A percentile compares a stretch with the other conserved stretches of the same genome.
Conservation (phyloP, 257 asterid species). For the Striga asiatica region DNA sequence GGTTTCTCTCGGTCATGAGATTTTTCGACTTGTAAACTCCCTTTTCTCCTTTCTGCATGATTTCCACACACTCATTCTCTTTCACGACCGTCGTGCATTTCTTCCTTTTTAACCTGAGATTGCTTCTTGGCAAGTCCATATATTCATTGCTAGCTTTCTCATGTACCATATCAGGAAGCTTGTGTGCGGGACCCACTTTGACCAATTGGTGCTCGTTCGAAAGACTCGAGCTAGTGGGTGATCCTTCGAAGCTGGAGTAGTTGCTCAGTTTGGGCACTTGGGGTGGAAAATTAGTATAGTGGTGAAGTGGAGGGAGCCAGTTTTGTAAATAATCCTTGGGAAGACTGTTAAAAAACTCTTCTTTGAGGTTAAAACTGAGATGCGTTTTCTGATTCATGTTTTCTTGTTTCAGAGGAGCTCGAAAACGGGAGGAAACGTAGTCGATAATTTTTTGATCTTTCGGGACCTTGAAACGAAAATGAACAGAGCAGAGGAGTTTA, state of each 20-base stretch:
- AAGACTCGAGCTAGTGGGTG: conserved; percentile 46
- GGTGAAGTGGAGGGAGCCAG: conserved; percentile 19
- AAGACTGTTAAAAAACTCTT: conserved; percentile 18
- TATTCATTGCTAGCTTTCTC: conserved; percentile 22
- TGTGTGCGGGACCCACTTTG: conserved; percentile 8
- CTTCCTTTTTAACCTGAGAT: conserved; percentile 17
- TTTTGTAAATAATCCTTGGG: conserved; percentile 12
- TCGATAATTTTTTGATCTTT: conserved; percentile 43
- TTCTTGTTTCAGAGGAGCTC: conserved; percentile 23
- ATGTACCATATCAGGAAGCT: conserved; percentile 17
- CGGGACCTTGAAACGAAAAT: conserved; percentile 30
- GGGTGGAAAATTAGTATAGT: conserved; percentile 12
- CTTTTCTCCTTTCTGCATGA: conserved; percentile 22
- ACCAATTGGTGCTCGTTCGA: conserved; percentile 26
- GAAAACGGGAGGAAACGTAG: conserved; percentile 29
- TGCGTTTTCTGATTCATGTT: conserved; percentile 14
- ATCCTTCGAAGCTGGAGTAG: conserved; percentile 48
- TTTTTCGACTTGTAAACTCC: conserved; percentile 65
- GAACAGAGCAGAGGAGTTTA: background rate
- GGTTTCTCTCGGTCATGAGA: conserved; percentile 68
- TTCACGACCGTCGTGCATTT: conserved; percentile 6
- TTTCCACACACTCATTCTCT: conserved; percentile 4
- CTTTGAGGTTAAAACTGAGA: conserved; percentile 1
- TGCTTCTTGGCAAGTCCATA: conserved; percentile 16
- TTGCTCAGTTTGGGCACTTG: conserved; percentile 20